Base-by-base conservation (phyloP, 352 stramenopile genomes). In the Phytophthora tubulina region DNA sequence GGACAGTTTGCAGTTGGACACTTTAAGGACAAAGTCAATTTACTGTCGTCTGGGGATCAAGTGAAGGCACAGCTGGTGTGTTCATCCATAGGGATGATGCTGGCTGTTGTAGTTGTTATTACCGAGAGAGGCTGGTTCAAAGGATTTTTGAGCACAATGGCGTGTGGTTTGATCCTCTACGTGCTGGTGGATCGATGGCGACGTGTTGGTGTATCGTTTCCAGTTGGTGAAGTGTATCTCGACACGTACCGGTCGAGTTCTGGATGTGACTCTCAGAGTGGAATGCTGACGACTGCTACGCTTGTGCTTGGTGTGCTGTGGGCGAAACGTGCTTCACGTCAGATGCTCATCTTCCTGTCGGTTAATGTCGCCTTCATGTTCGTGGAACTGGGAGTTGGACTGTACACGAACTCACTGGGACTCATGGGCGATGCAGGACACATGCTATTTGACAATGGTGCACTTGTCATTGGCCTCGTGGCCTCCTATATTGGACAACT, bases 361-460 rank as follows among this genome's bases (percentile, higher is more conserved):
- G 79, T 92, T 35, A 94, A 94, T 67, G 75, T 95, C 42, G 79
- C 74, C 51, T 96, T 95, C 75, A 97, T 97, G 91, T 87, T 96
- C 50, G 79, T 97, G 33, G 91, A 97, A 53, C 78, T 97, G 27
- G 79, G 79, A 7, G 91, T 96, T 8, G 91, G 89, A n/a, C 78
- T 95, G 33, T 91, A 80, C 68, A 93, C 86, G 13, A 95, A 96
- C 62, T 95, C 91, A 31, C 76, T 97, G 17, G 91, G 89, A 3
- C 84, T 97, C 39, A 92, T 95, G 63, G 88, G 88, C 14, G 91
- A 97, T 56, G 91, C 91, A 14, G 90, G 89, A 4, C 91, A 97
- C 79, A 97, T 97, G 91, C 80, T 95, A 17, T 96, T 95, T 63
- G 91, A 97, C 75, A 95, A 96, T 44, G 79, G 84, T 14, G 90